Evolutionary conservation across 2,329 filamentous ascomycete species (phyloP), one percentile per base, ranked within the genome.

Genomic region (Dothistroma pini): DNA sequence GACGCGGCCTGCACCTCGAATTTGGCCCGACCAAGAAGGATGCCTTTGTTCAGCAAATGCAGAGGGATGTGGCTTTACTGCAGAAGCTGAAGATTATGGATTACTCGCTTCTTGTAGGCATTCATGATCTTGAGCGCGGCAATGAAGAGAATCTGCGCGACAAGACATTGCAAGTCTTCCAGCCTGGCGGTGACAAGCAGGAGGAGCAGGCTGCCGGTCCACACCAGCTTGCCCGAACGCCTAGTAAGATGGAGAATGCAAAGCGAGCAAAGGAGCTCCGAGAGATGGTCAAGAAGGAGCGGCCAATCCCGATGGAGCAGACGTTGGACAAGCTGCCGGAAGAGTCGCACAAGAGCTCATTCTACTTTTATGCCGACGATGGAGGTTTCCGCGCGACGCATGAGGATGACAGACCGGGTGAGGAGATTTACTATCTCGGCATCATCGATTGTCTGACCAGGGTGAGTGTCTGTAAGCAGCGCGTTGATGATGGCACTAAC

Each of bases 401-500:
- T 72, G 92, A 97, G 75, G 87, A 96, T 75, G 89, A 96, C 64
- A 79, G 81, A 16, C 86, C 90, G 1, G 93, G 89, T 1, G 91
- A 97, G 58, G 91, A 96, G 77, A 92, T 99, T 48, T 99, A 99
- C 77, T 99, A 99, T 74, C 85, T 99, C 8, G 96, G 95, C 38
- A 96, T 99, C 70, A 99, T 99, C 75, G 95, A 99, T 77, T 99
- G 95, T 76, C 81, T 99, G 70, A 99, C 95, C 70, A 91, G 97
- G 75, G 92, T 96, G 83, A 86, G 90, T 29, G 25, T 29, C 25
- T 29, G 25, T 6, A 29, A 29, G 25, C 2, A 29, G 25, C 25
- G 6, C 25, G 25, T 29, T 6, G 25, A 29, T 29, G 25, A 16
- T 10, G 12, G 6, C n/a, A 49, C 55, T 62, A 25, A 60, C 48